Conservation (phyloP, 352 stramenopile genomes). For the Globisporangium abappressorium region DNA sequence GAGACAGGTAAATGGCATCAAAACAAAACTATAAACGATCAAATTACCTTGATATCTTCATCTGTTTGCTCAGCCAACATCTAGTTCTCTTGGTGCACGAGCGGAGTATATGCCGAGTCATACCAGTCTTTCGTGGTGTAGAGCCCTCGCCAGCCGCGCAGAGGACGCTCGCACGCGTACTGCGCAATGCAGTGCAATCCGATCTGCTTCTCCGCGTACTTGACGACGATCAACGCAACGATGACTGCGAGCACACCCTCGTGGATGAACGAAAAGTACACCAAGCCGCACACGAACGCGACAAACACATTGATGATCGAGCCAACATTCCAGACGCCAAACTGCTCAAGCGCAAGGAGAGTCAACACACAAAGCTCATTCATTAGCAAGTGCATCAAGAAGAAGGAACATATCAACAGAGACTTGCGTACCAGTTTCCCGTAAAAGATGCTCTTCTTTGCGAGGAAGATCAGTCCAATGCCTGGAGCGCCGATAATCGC, state of each 20-base stretch:
- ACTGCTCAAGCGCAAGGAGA: constrained; percentile 14
- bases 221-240: constrained; percentile 51
- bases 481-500: constrained; percentile 58
- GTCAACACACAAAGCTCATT: neutral
- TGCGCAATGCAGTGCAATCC: constrained; percentile 72
- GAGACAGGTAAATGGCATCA: neutral
- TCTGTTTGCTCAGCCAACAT: neutral
- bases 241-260: constrained; percentile 64
- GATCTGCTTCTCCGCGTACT: constrained; percentile 69
- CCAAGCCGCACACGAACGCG: constrained; percentile 51
- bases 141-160: constrained; percentile 73
- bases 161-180: constrained; percentile 60
- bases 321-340: constrained; percentile 66
- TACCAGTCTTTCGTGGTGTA: constrained; percentile 88
- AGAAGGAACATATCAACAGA: neutral
- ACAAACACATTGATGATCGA: constrained; percentile 72
- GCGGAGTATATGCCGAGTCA: constrained; percentile 76
- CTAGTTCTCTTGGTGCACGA: constrained; percentile 70
- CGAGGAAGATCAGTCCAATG: constrained; percentile 69
- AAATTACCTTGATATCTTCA: neutral
- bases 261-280: constrained; percentile 65
- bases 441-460: constrained; percentile 69
- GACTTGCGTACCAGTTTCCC: constrained; percentile 49
- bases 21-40: neutral
- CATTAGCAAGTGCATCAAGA: neutral